Evolutionary conservation across 441 rosid genomes (phyloP).

Genomic region (Erysimum pusillum): DNA sequence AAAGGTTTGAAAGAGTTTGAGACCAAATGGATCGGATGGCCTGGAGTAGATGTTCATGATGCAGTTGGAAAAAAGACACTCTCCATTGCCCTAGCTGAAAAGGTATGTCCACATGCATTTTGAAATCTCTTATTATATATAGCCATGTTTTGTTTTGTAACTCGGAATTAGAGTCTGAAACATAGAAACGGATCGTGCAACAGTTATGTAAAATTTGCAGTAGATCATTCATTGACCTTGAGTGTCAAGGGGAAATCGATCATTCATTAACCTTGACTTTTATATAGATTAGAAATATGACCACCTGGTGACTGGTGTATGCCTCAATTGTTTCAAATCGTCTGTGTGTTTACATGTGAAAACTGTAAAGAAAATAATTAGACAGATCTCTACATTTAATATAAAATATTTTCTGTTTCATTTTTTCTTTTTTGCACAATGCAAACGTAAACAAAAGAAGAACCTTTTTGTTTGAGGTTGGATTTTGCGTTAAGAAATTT

Average conservation of each 20-base stretch:
- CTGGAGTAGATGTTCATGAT: conserved; percentile 96
- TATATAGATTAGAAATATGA: background rate
- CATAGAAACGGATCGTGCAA: background rate
- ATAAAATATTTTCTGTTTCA: background rate
- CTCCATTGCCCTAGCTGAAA: conserved; percentile 87
- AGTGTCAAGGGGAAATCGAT: background rate
- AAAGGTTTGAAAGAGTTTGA: conserved; percentile 95
- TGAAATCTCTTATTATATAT: background rate
- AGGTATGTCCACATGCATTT: conserved; percentile 52
- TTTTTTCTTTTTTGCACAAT: too few relatives aligned
- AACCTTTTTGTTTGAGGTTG: too few relatives aligned
- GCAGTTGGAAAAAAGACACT: conserved; percentile 85
- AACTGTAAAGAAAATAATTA: background rate
- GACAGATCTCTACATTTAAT: background rate
- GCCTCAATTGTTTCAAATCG: background rate
- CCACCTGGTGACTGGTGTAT: background rate
- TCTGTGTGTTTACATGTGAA: background rate
- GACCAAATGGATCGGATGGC: conserved; percentile 99
- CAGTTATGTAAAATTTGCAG: background rate
- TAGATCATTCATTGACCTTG: background rate
- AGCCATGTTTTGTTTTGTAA: background rate
- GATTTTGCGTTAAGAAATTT: too few relatives aligned
- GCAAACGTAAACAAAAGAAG: too few relatives aligned
- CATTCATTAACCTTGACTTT: background rate
- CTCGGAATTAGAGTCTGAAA: background rate